Evolutionary conservation across 208 protist species (phyloP).

Genomic region (Porcisia hertigi): DNA sequence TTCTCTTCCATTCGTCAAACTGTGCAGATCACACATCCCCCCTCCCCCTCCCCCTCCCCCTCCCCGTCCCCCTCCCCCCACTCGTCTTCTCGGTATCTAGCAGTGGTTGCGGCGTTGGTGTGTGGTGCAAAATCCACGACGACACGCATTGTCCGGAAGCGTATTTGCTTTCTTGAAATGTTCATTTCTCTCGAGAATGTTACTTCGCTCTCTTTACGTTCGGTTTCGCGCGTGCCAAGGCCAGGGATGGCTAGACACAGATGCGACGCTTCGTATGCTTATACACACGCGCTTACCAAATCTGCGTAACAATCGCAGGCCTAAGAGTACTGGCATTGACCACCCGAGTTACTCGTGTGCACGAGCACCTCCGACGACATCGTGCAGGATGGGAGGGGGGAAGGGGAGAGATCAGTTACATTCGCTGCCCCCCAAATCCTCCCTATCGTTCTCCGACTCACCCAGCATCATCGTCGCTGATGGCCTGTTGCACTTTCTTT

Average conservation of each 20-base stretch:
- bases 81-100: background rate
- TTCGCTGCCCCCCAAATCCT: background rate
- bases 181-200: background rate
- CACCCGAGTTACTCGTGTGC: background rate
- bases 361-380: background rate
- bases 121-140: background rate
- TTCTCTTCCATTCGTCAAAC: background rate
- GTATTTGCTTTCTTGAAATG: background rate
- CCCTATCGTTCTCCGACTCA: background rate
- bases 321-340: background rate
- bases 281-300: background rate
- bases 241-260: background rate
- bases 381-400: background rate
- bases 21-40: too few relatives aligned
- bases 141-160: background rate
- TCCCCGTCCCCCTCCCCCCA: background rate
- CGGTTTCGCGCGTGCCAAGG: background rate
- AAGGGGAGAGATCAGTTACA: background rate
- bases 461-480: background rate
- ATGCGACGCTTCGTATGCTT: background rate
- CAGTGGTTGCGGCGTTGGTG: background rate
- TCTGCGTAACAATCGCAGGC: background rate
- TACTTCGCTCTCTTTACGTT: background rate
- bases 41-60: too few relatives aligned
- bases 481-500: background rate